Base-by-base conservation (phyloP, 305 asterid species). In the Solanum hybrid region DNA sequence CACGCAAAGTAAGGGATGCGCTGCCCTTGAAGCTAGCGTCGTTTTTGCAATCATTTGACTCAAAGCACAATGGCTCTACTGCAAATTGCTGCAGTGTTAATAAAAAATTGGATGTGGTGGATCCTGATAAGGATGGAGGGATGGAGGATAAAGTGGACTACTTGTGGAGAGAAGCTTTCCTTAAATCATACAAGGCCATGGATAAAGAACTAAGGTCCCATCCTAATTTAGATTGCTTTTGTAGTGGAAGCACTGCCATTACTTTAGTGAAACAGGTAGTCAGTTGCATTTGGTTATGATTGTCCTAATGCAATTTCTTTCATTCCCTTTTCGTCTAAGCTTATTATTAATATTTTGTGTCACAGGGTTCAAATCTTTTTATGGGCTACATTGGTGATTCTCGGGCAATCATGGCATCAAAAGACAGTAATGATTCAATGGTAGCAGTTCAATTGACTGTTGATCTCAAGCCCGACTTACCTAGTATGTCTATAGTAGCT, bases 231-330 rank as follows among this genome's bases (percentile, higher is more conserved):
- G 99, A 97, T 93, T 96, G 99, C 94, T 97, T 96, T 91, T 97
- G 99, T 93, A 97, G 99, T 89, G 99, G 99, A 75, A 96, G 98
- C 95, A 97, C 99, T 61, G 98, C 98, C 22, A 95, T 97, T 88
- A 94, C 97, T 26, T 88, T 97, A 13, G 91, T 96, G 87, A 97
- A 96, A 93, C 98, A 97, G 98, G 99, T 97, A 94, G 12, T 3
- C 17, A 70, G 29, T 76, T 78, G 73, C 27, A 32, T 51, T 78
- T 70, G 41, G 83, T 85, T 5, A 75, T 27, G 15, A 24, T 70
- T 20, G 80, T 68, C 20, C 61, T 85, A 10, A 13, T 89, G 87
- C 32, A 32, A 11, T 86, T 83, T 34, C 65, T 76, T 90, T 34
- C 41, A 22, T 31, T 33, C 68, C 89, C 87, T 85, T 85, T 57